These are phyloP conservation scores for Nakaseomyces delphensis DNA, from an alignment of 1,139 yeast genomes.

Conservation along the genomic window DNA sequence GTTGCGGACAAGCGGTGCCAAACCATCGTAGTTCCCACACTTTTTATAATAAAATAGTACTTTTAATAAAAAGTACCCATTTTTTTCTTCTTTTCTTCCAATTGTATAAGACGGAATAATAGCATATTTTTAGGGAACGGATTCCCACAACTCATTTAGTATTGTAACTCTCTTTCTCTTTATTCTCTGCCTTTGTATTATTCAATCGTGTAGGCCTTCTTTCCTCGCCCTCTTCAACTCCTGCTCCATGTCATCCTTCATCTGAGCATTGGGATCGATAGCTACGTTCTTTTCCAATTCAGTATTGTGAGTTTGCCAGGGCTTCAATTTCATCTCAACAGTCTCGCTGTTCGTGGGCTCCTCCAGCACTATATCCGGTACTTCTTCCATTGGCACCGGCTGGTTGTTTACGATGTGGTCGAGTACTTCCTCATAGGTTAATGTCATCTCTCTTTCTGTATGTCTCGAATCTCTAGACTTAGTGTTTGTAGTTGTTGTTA, in stretches of 20 bases:
- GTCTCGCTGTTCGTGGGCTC: slow-evolving; percentile 10
- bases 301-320: background rate
- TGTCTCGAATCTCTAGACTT: too few species aligned
- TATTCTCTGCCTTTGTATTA: background rate
- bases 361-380: slow-evolving; percentile 21
- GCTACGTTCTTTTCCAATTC: background rate
- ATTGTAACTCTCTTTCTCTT: too few species aligned
- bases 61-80: background rate
- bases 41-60: too few species aligned
- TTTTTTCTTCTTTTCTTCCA: background rate
- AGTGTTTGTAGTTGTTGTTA: too few species aligned
- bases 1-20: slow-evolving; percentile 41
- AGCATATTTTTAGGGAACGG: too few species aligned
- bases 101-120: too few species aligned
- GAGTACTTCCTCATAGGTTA: slow-evolving; percentile 26
- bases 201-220: slow-evolving; percentile 4
- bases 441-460: background rate
- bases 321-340: background rate
- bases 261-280: background rate
- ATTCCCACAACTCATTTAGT: too few species aligned
- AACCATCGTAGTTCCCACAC: slow-evolving; percentile 8
- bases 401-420: slow-evolving; percentile 24
- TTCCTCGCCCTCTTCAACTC: background rate
- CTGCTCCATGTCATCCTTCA: slow-evolving; percentile 1
- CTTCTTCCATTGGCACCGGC: slow-evolving; percentile 23